A percentile compares a stretch with the other conserved stretches of the same genome.
Evolutionary conservation across 1,284 basidiomycete genomes (phyloP).

Genomic region (Hymenochaete sp.): DNA sequence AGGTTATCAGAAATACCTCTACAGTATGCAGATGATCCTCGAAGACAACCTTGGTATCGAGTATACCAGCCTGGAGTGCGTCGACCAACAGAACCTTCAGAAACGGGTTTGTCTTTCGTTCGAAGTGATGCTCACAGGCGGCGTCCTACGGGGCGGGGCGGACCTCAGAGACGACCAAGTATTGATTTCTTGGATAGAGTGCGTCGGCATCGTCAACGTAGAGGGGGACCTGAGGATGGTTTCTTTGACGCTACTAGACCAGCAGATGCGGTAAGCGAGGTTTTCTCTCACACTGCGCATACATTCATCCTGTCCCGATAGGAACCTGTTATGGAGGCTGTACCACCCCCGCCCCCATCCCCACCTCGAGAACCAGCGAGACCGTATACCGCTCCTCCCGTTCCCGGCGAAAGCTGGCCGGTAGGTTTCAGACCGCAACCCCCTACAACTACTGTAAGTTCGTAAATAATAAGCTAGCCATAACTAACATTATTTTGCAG

Average conservation of each 20-base stretch:
- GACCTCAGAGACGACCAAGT: conserved; percentile 3
- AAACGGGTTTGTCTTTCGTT: not conserved
- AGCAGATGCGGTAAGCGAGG: not conserved
- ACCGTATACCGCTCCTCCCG: conserved; percentile 11
- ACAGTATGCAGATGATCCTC: not conserved
- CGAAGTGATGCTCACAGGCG: not conserved
- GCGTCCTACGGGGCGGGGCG: not conserved
- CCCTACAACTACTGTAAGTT: no score
- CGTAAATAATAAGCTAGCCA: no score
- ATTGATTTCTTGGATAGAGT: conserved; percentile 14
- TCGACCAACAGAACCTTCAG: no score
- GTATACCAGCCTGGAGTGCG: no score
- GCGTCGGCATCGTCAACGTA: conserved; percentile 1
- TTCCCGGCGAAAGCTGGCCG: not conserved
- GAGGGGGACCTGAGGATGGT: conserved; percentile 5
- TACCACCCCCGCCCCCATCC: conserved; percentile 6
- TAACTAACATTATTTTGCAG: no score
- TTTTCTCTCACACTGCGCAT: not conserved
- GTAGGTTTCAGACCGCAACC: no score
- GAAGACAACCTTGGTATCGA: conserved; percentile 1
- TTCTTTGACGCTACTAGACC: conserved; percentile 6
- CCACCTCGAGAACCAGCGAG: not conserved
- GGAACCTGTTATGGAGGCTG: not conserved
- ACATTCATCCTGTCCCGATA: not conserved
- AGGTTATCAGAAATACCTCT: not conserved